Evolutionary conservation across 106 monocot genomes (phyloP).

Genomic region (Dendrobium catenatum): DNA sequence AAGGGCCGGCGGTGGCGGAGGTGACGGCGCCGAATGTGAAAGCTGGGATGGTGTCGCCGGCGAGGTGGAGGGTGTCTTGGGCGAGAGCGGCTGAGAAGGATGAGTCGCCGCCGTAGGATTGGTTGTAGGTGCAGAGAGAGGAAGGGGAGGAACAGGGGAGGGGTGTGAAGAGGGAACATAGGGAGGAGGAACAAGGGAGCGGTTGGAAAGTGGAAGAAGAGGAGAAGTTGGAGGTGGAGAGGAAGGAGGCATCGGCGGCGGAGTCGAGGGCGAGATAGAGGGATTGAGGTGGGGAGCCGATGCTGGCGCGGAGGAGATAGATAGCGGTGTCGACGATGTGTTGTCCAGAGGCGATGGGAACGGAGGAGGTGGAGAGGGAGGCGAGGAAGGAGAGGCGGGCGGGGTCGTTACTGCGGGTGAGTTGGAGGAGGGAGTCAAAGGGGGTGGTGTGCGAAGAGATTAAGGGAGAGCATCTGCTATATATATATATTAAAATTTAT

Average conservation of each 20-base stretch:
- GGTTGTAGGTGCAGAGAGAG: constrained; percentile 41
- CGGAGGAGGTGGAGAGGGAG: constrained; percentile 14
- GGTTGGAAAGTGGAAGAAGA: constrained; percentile 46
- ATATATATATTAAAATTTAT: too few relatives aligned
- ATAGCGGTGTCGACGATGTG: constrained; percentile 53
- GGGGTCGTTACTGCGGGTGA: constrained; percentile 24
- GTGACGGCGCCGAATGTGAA: constrained; percentile 74
- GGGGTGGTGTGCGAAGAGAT: constrained; percentile 18
- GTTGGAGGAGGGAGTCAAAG: constrained; percentile 29
- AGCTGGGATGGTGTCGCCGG: constrained; percentile 26
- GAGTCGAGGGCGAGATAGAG: constrained; percentile 77
- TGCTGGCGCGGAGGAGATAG: constrained; percentile 59
- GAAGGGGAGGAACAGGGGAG: constrained; percentile 14
- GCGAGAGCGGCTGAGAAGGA: constrained; percentile 41
- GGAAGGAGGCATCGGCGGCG: constrained; percentile 62
- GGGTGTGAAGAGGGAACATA: constrained; percentile 44
- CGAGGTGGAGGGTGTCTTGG: constrained; percentile 55
- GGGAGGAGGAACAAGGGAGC: constrained; percentile 37
- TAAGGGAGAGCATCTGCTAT: constrained; percentile 32
- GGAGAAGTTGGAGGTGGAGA: constrained; percentile 23
- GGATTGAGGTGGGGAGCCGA: constrained; percentile 69
- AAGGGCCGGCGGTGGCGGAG: constrained; percentile 25
- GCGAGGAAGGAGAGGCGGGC: constrained; percentile 47
- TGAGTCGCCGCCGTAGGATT: constrained; percentile 55
- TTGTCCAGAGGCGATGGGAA: constrained; percentile 75